Evolutionary conservation across 1,139 yeast species (phyloP).

Genomic region (Geotrichum candidum): DNA sequence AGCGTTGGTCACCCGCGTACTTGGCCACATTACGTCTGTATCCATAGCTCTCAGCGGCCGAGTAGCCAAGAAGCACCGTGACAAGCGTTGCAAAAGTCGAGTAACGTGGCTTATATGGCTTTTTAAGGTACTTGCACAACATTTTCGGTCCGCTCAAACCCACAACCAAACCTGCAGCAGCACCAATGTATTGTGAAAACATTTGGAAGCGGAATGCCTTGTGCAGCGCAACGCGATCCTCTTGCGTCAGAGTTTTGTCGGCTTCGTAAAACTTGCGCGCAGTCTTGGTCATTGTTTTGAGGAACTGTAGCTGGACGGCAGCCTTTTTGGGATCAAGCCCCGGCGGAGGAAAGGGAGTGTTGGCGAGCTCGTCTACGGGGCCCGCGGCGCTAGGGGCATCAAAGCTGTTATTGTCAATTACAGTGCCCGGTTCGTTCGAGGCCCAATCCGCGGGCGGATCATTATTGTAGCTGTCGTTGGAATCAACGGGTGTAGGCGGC

Average conservation of each 20-base stretch:
- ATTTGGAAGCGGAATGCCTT: constrained; percentile 14
- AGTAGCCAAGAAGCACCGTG: constrained; percentile 5
- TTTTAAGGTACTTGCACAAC: constrained; percentile 8
- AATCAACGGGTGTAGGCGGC: neutral
- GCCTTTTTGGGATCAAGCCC: constrained; percentile 4
- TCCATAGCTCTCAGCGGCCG: constrained; percentile 2
- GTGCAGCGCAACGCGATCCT: constrained; percentile 11
- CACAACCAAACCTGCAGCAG: constrained; percentile 7
- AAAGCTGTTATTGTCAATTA: neutral
- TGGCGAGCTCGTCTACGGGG: constrained; percentile 8
- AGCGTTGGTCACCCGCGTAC: constrained; percentile 7
- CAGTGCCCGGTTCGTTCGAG: neutral
- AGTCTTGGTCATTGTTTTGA: constrained; percentile 2
- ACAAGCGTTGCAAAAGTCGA: constrained; percentile 9
- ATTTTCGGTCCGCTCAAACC: constrained; percentile 13
- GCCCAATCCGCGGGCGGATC: neutral
- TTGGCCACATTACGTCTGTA: neutral
- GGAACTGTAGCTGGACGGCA: neutral
- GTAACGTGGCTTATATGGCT: constrained; percentile 7
- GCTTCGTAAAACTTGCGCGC: constrained; percentile 16
- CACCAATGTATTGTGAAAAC: constrained; percentile 16
- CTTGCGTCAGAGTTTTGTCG: constrained; percentile 5
- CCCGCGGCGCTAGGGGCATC: neutral
- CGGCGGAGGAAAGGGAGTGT: constrained; percentile 15
- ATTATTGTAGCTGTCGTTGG: neutral